These are phyloP conservation scores for Venturia asperata DNA, from an alignment of 2,329 filamentous ascomycete genomes.

Conservation along the genomic window DNA sequence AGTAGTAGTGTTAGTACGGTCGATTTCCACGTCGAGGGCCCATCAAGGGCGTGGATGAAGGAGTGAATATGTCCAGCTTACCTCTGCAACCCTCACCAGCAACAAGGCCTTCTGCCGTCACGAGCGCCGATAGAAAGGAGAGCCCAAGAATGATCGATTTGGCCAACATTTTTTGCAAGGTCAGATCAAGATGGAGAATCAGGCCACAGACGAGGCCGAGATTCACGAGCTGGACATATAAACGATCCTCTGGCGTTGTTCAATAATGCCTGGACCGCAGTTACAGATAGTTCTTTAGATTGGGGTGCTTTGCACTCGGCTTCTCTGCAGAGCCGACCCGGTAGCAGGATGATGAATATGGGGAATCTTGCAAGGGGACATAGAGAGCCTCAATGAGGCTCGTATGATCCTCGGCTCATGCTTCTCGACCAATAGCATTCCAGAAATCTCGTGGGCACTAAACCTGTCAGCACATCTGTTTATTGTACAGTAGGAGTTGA, in stretches of 20 bases:
- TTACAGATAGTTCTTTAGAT: neutral
- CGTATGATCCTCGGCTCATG: neutral
- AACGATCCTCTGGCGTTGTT: neutral
- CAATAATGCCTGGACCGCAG: too few relatives aligned
- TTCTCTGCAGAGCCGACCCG: neutral
- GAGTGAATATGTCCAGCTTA: neutral
- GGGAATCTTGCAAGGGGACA: neutral
- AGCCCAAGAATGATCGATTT: conserved; percentile 19
- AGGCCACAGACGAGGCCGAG: too few relatives aligned
- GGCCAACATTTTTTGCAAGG: neutral
- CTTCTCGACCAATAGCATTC: neutral
- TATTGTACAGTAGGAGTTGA: neutral
- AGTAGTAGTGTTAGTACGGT: neutral
- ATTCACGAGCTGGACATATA: neutral
- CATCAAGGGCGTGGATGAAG: neutral
- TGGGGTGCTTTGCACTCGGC: neutral
- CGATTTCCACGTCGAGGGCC: neutral
- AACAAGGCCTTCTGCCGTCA: neutral
- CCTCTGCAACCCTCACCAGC: conserved; percentile 2
- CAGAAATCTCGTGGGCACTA: neutral
- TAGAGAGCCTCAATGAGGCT: neutral
- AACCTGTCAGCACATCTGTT: neutral
- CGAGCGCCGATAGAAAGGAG: neutral
- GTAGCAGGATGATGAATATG: neutral
- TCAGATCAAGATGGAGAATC: neutral